A percentile compares a stretch with the other conserved stretches of the same genome.
These are phyloP conservation scores for Backusella liffmaniae DNA, from an alignment of 192 early-diverging fungal species.

Conservation along the genomic window DNA sequence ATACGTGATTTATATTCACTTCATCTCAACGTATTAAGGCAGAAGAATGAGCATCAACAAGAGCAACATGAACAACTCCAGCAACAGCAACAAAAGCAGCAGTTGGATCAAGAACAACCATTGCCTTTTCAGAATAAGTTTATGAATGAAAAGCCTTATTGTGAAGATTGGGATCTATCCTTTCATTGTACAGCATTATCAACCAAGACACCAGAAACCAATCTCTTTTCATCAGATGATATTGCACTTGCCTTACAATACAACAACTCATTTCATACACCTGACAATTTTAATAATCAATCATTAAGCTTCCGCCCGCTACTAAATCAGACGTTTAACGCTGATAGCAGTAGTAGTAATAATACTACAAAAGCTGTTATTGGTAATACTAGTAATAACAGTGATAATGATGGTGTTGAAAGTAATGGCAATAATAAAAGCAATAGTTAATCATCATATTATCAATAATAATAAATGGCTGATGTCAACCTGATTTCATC, in stretches of 20 bases:
- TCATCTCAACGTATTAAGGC: slow-evolving; percentile 23
- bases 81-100: slow-evolving; percentile 10
- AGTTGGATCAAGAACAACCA: background rate
- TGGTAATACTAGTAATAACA: background rate
- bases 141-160: background rate
- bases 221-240: background rate
- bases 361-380: too few species aligned
- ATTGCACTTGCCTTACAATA: background rate
- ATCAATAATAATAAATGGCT: background rate
- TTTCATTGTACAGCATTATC: background rate
- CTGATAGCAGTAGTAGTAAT: background rate
- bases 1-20: slow-evolving; percentile 52
- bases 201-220: background rate
- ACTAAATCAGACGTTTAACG: background rate
- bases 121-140: background rate
- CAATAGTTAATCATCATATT: background rate
- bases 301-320: background rate
- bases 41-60: background rate
- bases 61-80: background rate
- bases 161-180: background rate
- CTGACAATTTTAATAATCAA: background rate
- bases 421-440: background rate
- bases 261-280: background rate
- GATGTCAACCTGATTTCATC: slow-evolving; percentile 4
- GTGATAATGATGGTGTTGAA: background rate